A percentile compares a stretch with the other conserved stretches of the same genome.
Evolutionary conservation across 306 rosid species (phyloP).

Genomic region (Pterocarpus santalinus): DNA sequence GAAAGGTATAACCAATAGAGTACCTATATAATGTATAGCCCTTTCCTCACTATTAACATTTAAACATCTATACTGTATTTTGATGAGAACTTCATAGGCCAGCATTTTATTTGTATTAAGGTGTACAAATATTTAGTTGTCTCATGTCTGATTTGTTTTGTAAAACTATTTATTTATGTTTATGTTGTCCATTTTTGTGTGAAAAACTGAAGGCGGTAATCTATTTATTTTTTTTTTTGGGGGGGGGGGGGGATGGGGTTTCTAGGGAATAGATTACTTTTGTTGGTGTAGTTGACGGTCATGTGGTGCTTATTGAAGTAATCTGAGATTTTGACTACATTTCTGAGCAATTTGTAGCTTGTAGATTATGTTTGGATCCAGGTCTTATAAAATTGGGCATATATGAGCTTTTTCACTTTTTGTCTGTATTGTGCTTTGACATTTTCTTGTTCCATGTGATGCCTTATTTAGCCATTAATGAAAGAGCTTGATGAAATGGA

Average conservation of each 20-base stretch:
- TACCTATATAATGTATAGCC: background rate
- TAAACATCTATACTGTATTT: background rate
- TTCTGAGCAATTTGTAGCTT: constrained; percentile 23
- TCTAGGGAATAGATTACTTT: constrained; percentile 6
- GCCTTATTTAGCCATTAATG: constrained; percentile 78
- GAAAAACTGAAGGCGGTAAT: background rate
- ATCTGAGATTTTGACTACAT: background rate
- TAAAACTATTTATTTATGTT: background rate
- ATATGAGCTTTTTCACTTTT: constrained; percentile 23
- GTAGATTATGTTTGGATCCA: constrained; percentile 18
- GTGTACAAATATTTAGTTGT: background rate
- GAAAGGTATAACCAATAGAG: background rate
- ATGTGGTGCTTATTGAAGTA: constrained; percentile 27
- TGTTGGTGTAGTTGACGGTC: background rate
- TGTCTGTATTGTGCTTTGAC: constrained; percentile 43
- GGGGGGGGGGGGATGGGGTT: background rate
- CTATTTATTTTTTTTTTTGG: background rate
- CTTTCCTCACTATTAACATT: constrained; percentile 25
- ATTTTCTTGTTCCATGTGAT: constrained; percentile 41
- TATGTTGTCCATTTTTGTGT: background rate
- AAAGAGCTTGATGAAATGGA: constrained; percentile 99
- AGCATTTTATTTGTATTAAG: background rate
- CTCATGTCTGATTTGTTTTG: background rate
- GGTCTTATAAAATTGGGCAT: background rate
- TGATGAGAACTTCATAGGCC: background rate